A percentile compares a stretch with the other conserved stretches of the same genome.
Evolutionary conservation across 2,329 filamentous ascomycete genomes (phyloP).

Genomic region (Cytospora paraplurivora): DNA sequence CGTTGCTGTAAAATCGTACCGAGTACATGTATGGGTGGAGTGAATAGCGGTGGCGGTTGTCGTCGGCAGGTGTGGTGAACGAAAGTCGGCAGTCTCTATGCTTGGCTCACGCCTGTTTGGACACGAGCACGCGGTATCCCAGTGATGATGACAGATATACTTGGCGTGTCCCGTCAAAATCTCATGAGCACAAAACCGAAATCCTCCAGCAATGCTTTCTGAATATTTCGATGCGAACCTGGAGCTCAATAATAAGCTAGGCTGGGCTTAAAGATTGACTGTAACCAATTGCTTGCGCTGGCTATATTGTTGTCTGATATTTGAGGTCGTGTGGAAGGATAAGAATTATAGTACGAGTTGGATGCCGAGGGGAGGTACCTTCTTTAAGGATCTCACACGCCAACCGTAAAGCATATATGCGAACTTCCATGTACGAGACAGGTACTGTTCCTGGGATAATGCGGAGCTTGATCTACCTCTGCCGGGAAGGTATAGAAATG

Average conservation of each 20-base stretch:
- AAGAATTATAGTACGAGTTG: slow-evolving; percentile 36
- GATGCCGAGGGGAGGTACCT: slow-evolving; percentile 45
- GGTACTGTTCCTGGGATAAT: slow-evolving; percentile 49
- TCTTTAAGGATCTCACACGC: slow-evolving; percentile 44
- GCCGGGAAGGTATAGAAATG: slow-evolving; percentile 56
- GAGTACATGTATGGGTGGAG: slow-evolving; percentile 42
- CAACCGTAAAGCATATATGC: slow-evolving; percentile 50
- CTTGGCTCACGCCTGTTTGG: slow-evolving; percentile 17
- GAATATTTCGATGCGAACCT: slow-evolving; percentile 1
- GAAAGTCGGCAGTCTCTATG: slow-evolving; percentile 26
- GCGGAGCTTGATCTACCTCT: slow-evolving; percentile 48
- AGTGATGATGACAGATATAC: slow-evolving; percentile 27
- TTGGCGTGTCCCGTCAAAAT: slow-evolving; percentile 23
- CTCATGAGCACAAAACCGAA: slow-evolving; percentile 17
- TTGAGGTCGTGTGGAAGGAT: slow-evolving; percentile 40
- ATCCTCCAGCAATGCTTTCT: slow-evolving; percentile 26
- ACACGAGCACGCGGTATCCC: neutral
- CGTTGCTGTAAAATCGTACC: slow-evolving; percentile 36
- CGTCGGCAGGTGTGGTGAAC: slow-evolving; percentile 29
- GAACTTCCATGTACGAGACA: slow-evolving; percentile 53
- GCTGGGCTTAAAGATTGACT: neutral
- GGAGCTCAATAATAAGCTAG: neutral
- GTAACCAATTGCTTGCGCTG: slow-evolving; percentile 6
- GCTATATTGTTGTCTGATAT: slow-evolving; percentile 51
- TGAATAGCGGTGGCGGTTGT: slow-evolving; percentile 31